phyloP scores from a whole-genome alignment of 2,329 filamentous ascomycete species.

The Xylaria sp. region DNA sequence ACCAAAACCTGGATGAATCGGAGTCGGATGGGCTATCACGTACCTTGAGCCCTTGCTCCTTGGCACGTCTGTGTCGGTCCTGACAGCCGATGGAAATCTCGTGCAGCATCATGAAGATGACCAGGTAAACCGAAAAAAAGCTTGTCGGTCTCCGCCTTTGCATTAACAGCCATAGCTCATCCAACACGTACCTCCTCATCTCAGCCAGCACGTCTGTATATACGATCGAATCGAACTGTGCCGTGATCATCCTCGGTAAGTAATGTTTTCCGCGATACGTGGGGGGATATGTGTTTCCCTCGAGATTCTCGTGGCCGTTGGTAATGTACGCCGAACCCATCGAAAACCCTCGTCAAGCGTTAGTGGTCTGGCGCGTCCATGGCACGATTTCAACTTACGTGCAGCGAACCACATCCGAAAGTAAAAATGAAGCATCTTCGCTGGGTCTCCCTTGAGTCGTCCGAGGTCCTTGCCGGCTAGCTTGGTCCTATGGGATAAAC shows the following conservation, averaged over 20 bases:
- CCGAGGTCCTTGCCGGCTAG: slow-evolving; percentile 25
- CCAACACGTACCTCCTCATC: slow-evolving; percentile 44
- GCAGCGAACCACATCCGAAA: slow-evolving; percentile 61
- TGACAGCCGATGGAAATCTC: slow-evolving; percentile 51
- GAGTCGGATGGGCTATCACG: slow-evolving; percentile 36
- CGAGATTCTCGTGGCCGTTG: slow-evolving; percentile 54
- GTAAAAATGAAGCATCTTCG: slow-evolving; percentile 54
- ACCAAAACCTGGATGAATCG: not conserved
- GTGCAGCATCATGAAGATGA: slow-evolving; percentile 50
- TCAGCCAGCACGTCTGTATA: slow-evolving; percentile 40
- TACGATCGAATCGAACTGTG: slow-evolving; percentile 49
- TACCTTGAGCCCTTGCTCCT: slow-evolving; percentile 50
- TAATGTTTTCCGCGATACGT: slow-evolving; percentile 49
- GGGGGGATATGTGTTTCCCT: slow-evolving; percentile 17
- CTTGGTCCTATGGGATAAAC: slow-evolving; percentile 29
- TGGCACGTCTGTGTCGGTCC: slow-evolving; percentile 54
- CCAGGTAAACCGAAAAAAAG: slow-evolving; percentile 49
- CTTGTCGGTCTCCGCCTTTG: slow-evolving; percentile 43
- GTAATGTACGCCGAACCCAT: slow-evolving; percentile 58
- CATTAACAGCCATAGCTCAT: slow-evolving; percentile 47
- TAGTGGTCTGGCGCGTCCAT: not conserved
- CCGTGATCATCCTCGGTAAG: slow-evolving; percentile 52
- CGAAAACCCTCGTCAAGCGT: slow-evolving; percentile 54
- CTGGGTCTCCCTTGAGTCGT: slow-evolving; percentile 44
- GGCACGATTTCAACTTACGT: slow-evolving; percentile 52